These are phyloP conservation scores for Brassica rapa DNA, from an alignment of 345 rosid species.

Conservation along the genomic window DNA sequence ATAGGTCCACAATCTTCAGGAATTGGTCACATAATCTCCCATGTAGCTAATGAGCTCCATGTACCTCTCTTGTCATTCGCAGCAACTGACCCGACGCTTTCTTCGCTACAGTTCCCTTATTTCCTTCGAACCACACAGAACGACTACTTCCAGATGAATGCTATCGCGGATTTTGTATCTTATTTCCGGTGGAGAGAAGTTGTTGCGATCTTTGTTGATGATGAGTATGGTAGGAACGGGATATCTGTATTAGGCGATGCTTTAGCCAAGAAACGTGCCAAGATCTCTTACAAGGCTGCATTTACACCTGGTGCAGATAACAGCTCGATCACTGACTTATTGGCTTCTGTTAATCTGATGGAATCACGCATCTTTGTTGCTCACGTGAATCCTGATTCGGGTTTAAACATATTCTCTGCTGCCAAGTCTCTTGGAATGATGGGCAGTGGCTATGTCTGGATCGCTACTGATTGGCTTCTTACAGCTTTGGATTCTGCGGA, in stretches of 20 bases:
- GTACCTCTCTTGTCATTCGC: constrained; percentile 67
- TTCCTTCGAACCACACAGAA: constrained; percentile 64
- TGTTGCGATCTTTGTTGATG: constrained; percentile 79
- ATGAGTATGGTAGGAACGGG: constrained; percentile 89
- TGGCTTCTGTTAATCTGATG: constrained; percentile 62
- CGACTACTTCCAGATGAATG: constrained; percentile 81
- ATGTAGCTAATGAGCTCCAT: constrained; percentile 68
- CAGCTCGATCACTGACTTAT: constrained; percentile 51
- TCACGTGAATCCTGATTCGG: constrained; percentile 88
- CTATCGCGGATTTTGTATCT: constrained; percentile 72
- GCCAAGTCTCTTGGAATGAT: constrained; percentile 80
- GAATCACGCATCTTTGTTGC: constrained; percentile 90
- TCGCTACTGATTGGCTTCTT: constrained; percentile 93
- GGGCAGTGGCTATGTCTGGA: constrained; percentile 81
- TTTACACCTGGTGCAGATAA: constrained; percentile 57
- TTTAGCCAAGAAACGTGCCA: constrained; percentile 65
- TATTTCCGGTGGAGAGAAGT: constrained; percentile 76
- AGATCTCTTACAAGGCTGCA: constrained; percentile 75
- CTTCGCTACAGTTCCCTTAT: constrained; percentile 58
- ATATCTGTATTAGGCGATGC: constrained; percentile 77
- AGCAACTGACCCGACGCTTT: constrained; percentile 73
- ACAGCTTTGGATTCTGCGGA: constrained; percentile 66
- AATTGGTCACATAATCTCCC: constrained; percentile 83
- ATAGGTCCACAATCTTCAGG: constrained; percentile 97
- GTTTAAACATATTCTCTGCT: constrained; percentile 60